Percentiles rank a stretch among this genome's conserved stretches.
These are phyloP conservation scores for Metrosideros polymorpha DNA, from an alignment of 441 rosid genomes.

Conservation along the genomic window DNA sequence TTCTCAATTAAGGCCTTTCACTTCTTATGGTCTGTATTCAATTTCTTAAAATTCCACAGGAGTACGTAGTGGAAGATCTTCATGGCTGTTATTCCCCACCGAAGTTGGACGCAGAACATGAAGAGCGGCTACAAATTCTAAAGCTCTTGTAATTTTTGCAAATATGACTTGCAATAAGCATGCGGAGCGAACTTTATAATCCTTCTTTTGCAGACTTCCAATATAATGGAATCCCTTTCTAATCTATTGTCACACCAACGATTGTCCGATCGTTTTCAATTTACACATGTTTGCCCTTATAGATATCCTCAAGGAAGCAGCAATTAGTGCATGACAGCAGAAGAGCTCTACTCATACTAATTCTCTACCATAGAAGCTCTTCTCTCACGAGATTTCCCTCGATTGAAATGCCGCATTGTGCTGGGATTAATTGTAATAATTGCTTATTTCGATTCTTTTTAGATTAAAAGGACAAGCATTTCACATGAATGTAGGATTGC, in stretches of 20 bases:
- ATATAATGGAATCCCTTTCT: not conserved
- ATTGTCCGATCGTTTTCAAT: not conserved
- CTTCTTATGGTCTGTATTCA: not conserved
- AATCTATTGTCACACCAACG: not conserved
- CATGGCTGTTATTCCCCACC: slow-evolving; percentile 74
- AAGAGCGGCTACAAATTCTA: slow-evolving; percentile 62
- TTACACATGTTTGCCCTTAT: not conserved
- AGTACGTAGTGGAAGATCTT: slow-evolving; percentile 88
- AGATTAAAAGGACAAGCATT: not conserved
- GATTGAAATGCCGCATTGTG: not conserved
- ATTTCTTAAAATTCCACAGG: slow-evolving; percentile 20
- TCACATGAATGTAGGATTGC: not conserved
- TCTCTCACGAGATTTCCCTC: not conserved
- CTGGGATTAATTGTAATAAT: not conserved
- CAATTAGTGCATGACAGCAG: not conserved
- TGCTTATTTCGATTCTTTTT: not conserved
- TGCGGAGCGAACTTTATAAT: not conserved
- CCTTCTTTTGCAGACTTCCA: not conserved
- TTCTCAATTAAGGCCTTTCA: not conserved
- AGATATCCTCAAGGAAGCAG: not conserved
- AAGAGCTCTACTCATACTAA: not conserved
- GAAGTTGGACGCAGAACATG: slow-evolving; percentile 74
- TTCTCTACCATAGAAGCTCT: not conserved
- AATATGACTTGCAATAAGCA: not conserved
- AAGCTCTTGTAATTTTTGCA: slow-evolving; percentile 49